Evolutionary conservation across 768 basidiomycete species (phyloP), one percentile per base, ranked within the genome.

Genomic region (Psilocybe sp.): DNA sequence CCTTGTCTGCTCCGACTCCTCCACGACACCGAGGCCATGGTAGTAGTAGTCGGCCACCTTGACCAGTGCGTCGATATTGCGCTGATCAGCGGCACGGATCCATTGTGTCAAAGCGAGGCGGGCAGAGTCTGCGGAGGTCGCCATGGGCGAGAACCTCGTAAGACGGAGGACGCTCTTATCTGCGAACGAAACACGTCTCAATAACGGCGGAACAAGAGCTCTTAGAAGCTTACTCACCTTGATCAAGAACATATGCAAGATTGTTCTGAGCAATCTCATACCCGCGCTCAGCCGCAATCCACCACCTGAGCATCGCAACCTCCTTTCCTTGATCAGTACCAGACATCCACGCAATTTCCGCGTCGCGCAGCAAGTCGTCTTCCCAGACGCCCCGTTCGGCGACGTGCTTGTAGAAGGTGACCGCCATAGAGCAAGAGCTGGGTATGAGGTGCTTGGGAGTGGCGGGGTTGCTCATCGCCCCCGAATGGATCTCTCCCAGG

Each of bases 11-110:
- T 86, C 81, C 2, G 65, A 60, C 44, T 84, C 78, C 49, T 85
- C 84, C 51, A 86, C 80, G 1, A 92, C 84, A 10, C 92, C 93
- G 4, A 94, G 76, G 0, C 93, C 93, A 55, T 91, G 85, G 61
- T 92, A 98, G 68, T 95, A 96, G 64, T 98, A 97, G 65, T 99
- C 97, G 35, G 93, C 97, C 4, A 98, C 94, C 76, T 98, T 99
- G 53, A 99, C 93, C 50, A 98, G 76, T 10, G 97, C 88, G 62
- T 99, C 97, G n/a, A 97, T 79, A 60, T 99, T 95, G 47, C 87
- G 84, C 64, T 99, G 97, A 2, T 81, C 84, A 8, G 96, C 94
- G 3, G 95, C 94, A 12, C 97, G 84, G 20, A 85, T 91, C 96
- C 96, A 99, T 61, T 96, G 91, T 0, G 87, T 89, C 44, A 99